These are phyloP conservation scores for Trametes sp. DNA, from an alignment of 1,284 basidiomycete genomes.

Conservation along the genomic window DNA sequence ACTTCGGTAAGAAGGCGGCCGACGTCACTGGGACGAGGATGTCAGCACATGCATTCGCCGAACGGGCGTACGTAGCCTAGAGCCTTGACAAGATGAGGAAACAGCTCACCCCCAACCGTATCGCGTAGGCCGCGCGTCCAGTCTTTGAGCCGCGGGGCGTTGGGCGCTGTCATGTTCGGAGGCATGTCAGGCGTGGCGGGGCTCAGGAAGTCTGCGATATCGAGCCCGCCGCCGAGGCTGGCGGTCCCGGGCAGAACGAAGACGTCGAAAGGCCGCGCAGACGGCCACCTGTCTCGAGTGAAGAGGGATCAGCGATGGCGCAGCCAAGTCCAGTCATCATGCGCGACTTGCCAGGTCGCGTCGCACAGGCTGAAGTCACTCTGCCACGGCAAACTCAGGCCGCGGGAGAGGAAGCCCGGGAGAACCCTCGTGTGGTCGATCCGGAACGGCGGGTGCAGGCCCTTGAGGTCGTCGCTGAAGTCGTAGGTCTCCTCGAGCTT, in stretches of 20 bases:
- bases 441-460: slow-evolving; percentile 24
- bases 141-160: background rate
- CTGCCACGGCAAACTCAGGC: slow-evolving; percentile 35
- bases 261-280: slow-evolving; percentile 1
- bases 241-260: background rate
- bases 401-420: slow-evolving; percentile 27
- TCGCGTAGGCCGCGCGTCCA: slow-evolving; percentile 2
- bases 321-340: too few relatives aligned
- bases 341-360: slow-evolving; percentile 24
- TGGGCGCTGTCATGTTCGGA: too few relatives aligned
- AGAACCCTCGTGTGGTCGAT: slow-evolving; percentile 17
- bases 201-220: background rate
- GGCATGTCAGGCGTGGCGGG: background rate
- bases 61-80: too few relatives aligned
- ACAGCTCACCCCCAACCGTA: background rate
- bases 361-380: slow-evolving; percentile 31
- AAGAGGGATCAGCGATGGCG: too few relatives aligned
- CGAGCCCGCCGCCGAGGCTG: too few relatives aligned
- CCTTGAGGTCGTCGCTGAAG: background rate
- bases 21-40: background rate
- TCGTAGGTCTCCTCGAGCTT: slow-evolving; percentile 12
- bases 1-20: background rate
- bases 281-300: too few relatives aligned
- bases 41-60: too few relatives aligned
- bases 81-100: too few relatives aligned